These are phyloP conservation scores for Colletotrichum sp. DNA, from an alignment of 2,329 filamentous ascomycete species.

Conservation along the genomic window DNA sequence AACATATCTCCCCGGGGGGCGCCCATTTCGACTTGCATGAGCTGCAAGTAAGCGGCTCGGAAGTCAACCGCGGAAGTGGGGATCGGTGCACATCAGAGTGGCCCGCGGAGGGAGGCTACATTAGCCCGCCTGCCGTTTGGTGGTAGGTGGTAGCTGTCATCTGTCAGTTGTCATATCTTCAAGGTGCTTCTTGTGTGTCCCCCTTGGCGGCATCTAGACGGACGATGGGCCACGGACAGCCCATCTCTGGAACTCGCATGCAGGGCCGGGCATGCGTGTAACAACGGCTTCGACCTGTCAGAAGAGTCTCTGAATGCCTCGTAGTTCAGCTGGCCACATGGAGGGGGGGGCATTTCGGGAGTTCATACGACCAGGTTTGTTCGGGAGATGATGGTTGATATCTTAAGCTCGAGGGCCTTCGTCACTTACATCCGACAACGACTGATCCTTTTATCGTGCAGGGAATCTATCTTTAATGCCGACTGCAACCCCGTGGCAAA, in stretches of 20 bases:
- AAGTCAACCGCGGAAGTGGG: slow-evolving; percentile 4
- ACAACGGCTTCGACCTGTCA: slow-evolving; percentile 7
- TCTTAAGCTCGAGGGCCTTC: background rate
- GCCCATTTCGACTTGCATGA: background rate
- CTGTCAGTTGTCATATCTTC: slow-evolving; percentile 22
- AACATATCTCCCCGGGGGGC: background rate
- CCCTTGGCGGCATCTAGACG: slow-evolving; percentile 4
- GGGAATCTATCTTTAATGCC: background rate
- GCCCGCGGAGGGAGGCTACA: slow-evolving; percentile 2
- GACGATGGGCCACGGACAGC: background rate
- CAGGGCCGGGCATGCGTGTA: background rate
- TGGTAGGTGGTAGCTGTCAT: slow-evolving; percentile 16
- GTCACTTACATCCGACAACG: background rate
- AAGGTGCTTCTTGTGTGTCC: background rate
- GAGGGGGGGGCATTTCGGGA: background rate
- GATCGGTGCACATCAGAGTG: background rate
- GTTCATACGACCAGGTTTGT: background rate
- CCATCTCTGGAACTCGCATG: slow-evolving; percentile 4
- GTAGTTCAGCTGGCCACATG: slow-evolving; percentile 5
- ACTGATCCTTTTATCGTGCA: background rate
- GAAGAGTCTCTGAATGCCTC: background rate
- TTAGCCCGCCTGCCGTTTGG: slow-evolving; percentile 9
- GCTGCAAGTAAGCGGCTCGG: slow-evolving; percentile 18
- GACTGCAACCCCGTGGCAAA: background rate
- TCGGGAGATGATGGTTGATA: background rate